A percentile compares a stretch with the other conserved stretches of the same genome.
These are phyloP conservation scores for Hevea brasiliensis DNA, from an alignment of 345 rosid genomes.

Conservation along the genomic window DNA sequence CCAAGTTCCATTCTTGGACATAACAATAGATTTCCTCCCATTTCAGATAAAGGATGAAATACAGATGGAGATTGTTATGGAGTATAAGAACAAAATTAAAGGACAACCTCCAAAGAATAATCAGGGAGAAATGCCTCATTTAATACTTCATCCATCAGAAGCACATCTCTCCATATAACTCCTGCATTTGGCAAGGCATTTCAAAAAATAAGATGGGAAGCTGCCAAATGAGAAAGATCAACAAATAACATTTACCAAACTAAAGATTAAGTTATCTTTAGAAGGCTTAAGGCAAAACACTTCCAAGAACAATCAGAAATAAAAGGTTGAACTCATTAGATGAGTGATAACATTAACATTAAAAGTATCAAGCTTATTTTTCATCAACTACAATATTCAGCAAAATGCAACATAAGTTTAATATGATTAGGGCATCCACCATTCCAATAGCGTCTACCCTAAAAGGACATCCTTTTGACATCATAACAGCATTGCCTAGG, in stretches of 20 bases:
- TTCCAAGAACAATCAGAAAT: not conserved
- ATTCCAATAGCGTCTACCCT: not conserved
- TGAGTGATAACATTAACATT: not conserved
- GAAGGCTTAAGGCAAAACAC: not conserved
- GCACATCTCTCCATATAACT: constrained; percentile 83
- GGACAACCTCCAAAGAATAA: constrained; percentile 63
- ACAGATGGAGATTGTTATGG: not conserved
- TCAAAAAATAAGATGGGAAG: constrained; percentile 15
- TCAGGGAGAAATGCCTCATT: constrained; percentile 75
- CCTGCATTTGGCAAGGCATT: constrained; percentile 46
- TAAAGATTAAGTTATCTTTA: not conserved
- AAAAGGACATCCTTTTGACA: not conserved
- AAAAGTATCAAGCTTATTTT: not conserved
- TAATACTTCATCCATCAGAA: constrained; percentile 77
- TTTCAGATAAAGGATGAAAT: constrained; percentile 1
- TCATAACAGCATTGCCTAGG: not conserved
- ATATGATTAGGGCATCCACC: not conserved
- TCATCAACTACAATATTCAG: not conserved
- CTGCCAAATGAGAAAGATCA: constrained; percentile 13
- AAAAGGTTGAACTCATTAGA: constrained; percentile 2
- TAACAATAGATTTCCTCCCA: not conserved
- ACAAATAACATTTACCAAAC: constrained; percentile 5
- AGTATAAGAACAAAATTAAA: constrained; percentile 16
- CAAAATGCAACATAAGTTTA: not conserved
- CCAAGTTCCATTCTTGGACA: constrained; percentile 7